Conservation (phyloP, 208 protist genomes). For the Acanthamoeba culbertsoni region DNA sequence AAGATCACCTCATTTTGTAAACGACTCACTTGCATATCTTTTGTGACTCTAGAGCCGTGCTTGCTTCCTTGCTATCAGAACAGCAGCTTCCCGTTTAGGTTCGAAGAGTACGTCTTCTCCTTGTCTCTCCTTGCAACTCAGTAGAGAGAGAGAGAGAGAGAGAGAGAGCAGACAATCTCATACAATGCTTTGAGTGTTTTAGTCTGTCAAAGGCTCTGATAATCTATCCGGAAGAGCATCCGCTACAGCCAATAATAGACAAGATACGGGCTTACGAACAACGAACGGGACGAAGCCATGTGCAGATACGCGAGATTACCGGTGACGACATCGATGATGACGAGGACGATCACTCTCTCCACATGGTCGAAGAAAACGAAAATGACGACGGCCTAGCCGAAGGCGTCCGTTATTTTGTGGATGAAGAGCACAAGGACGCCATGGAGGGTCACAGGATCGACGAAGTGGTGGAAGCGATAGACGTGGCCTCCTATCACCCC, state of each 20-base stretch:
- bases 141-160: no score
- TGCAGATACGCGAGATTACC: not conserved
- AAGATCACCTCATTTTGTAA: no score
- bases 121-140: not conserved
- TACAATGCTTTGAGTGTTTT: no score
- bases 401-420: not conserved
- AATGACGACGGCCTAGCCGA: not conserved
- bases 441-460: not conserved
- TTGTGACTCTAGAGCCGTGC: not conserved
- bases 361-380: not conserved
- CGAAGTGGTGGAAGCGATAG: not conserved
- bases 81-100: not conserved
- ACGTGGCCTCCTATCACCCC: not conserved
- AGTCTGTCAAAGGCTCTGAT: constrained; percentile 12
- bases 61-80: not conserved
- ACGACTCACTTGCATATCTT: no score
- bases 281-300: not conserved
- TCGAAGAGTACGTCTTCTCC: constrained; percentile 10
- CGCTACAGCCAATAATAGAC: not conserved
- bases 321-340: constrained; percentile 19
- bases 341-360: not conserved
- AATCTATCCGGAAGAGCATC: constrained; percentile 22
- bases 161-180: no score
- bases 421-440: not conserved
- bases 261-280: not conserved